Conservation (phyloP, 2,329 filamentous ascomycete genomes). For the Diplodia scrobiculata region DNA sequence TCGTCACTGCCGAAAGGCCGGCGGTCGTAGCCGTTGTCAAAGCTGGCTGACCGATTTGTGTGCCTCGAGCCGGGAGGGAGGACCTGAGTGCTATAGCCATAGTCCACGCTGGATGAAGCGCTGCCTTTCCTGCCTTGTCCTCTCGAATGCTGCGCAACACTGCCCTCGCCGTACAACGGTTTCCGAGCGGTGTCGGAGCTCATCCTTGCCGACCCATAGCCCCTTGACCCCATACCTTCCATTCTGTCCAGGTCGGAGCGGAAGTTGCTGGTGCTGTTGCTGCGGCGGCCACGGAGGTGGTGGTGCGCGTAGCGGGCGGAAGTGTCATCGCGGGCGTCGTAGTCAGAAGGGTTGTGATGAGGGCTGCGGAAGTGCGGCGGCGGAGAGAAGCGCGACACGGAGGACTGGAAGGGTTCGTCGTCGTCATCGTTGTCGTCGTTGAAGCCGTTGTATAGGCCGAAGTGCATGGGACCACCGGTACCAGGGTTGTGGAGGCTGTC, state of each 20-base stretch:
- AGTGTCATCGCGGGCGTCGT: conserved; percentile 38
- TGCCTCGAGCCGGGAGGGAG: conserved; percentile 56
- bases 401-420: conserved; percentile 46
- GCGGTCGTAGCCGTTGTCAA: conserved; percentile 59
- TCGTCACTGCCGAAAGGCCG: conserved; percentile 33
- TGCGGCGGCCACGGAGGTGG: conserved; percentile 62
- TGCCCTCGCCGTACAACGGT: conserved; percentile 37
- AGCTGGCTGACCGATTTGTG: conserved; percentile 67
- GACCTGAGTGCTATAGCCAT: conserved; percentile 61
- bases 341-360: conserved; percentile 62
- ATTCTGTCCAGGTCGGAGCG: conserved; percentile 37
- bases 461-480: conserved; percentile 36
- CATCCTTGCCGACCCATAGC: conserved; percentile 27
- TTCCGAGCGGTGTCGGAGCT: conserved; percentile 35
- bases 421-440: conserved; percentile 47
- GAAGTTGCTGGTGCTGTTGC: conserved; percentile 78
- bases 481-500: conserved; percentile 64
- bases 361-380: conserved; percentile 50
- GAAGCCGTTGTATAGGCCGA: conserved; percentile 43
- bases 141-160: conserved; percentile 39
- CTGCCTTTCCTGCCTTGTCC: conserved; percentile 72
- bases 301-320: conserved; percentile 48
- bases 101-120: conserved; percentile 66
- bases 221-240: conserved; percentile 34
- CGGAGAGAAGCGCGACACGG: conserved; percentile 39